Evolutionary conservation across 2,329 filamentous ascomycete genomes (phyloP).

Genomic region (Beauveria pseudobassiana): DNA sequence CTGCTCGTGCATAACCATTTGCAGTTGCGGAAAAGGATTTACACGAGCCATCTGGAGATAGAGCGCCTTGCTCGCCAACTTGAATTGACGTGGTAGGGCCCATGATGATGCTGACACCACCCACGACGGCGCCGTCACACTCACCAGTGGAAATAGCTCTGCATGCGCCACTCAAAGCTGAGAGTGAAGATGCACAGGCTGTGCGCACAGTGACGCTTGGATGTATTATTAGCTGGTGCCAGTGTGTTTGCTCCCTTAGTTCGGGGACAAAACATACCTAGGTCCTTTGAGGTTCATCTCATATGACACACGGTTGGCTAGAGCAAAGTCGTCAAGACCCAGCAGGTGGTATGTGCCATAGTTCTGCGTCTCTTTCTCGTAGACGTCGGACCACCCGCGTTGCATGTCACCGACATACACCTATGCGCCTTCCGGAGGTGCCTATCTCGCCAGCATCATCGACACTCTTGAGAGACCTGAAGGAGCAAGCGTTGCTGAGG

Average conservation of each 20-base stretch:
- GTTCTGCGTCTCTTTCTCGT: not conserved
- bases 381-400: not conserved
- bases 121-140: constrained; percentile 24
- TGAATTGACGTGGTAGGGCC: constrained; percentile 18
- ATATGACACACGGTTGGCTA: not conserved
- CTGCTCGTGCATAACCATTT: constrained; percentile 40
- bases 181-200: not conserved
- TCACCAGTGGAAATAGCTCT: constrained; percentile 16
- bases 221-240: not conserved
- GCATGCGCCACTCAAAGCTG: not conserved
- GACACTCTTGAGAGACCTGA: constrained; percentile 22
- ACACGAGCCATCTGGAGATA: constrained; percentile 21
- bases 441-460: constrained; percentile 3
- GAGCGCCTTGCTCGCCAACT: constrained; percentile 19
- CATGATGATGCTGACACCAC: constrained; percentile 26
- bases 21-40: constrained; percentile 31
- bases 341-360: not conserved
- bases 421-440: not conserved
- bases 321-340: not conserved
- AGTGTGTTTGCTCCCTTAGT: not conserved
- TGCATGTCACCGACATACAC: constrained; percentile 2
- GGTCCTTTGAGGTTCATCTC: not conserved
- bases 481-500: constrained; percentile 24
- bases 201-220: not conserved
- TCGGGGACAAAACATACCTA: not conserved